phyloP scores from a whole-genome alignment of 306 rosid species.

The Chamaecrista fasciculata region DNA sequence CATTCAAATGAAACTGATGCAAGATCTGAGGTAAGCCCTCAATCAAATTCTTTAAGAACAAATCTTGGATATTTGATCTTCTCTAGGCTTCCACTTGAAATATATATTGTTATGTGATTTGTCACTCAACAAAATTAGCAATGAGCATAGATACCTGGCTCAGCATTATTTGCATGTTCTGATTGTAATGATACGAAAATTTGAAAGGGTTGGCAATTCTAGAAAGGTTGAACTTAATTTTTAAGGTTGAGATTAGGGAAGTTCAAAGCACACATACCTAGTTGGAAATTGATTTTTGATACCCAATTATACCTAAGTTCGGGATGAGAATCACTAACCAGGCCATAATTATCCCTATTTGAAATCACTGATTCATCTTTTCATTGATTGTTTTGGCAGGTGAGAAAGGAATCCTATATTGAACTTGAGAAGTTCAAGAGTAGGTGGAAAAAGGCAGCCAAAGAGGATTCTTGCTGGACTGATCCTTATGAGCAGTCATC shows the following conservation, averaged over 20 bases:
- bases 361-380: not conserved
- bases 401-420: slow-evolving; percentile 36
- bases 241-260: no score
- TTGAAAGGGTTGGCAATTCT: not conserved
- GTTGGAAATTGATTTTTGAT: no score
- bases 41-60: not conserved
- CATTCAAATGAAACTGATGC: slow-evolving; percentile 20
- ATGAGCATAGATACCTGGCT: not conserved
- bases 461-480: slow-evolving; percentile 39
- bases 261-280: no score
- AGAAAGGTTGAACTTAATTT: not conserved
- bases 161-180: not conserved
- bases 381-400: slow-evolving; percentile 23
- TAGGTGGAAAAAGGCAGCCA: slow-evolving; percentile 45
- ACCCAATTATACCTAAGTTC: no score
- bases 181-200: not conserved
- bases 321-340: no score
- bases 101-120: not conserved
- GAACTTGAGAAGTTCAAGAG: slow-evolving; percentile 45
- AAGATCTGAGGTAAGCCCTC: slow-evolving; percentile 35
- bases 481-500: slow-evolving; percentile 28
- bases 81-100: not conserved
- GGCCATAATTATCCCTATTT: no score
- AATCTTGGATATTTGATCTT: not conserved
- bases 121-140: not conserved